These are phyloP conservation scores for Cercospora janseana DNA, from an alignment of 2,329 filamentous ascomycete species.

Conservation along the genomic window DNA sequence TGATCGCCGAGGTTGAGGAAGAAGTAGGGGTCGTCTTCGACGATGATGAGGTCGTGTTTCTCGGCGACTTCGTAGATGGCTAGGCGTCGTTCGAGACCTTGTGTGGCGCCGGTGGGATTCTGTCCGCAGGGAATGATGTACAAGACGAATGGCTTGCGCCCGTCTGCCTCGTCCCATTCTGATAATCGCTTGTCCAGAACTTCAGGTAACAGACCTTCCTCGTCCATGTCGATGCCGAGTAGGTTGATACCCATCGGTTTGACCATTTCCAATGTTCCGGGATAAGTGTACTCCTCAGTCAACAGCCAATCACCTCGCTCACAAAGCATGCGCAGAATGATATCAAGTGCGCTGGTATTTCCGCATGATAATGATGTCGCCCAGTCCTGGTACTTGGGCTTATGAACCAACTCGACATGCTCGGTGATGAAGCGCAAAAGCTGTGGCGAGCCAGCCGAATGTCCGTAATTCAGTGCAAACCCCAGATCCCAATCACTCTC, in stretches of 20 bases:
- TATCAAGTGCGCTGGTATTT: conserved; percentile 36
- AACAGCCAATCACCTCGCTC: conserved; percentile 30
- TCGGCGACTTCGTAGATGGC: conserved; percentile 34
- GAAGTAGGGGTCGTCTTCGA: conserved; percentile 38
- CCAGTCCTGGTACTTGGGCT: conserved; percentile 38
- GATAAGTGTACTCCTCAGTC: conserved; percentile 33
- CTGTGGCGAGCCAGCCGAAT: conserved; percentile 30
- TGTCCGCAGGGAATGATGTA: conserved; percentile 38
- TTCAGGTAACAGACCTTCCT: conserved; percentile 30
- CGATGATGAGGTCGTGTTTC: conserved; percentile 32
- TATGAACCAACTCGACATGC: conserved; percentile 33
- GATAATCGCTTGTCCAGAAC: conserved; percentile 30
- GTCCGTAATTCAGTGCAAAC: conserved; percentile 32
- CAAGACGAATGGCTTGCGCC: conserved; percentile 30
- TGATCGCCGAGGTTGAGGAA: conserved; percentile 25
- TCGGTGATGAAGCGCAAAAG: conserved; percentile 33
- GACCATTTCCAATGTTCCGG: conserved; percentile 30
- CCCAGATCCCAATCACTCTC: conserved; percentile 28
- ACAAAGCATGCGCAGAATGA: conserved; percentile 34
- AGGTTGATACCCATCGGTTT: conserved; percentile 32
- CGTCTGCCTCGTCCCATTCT: conserved; percentile 29
- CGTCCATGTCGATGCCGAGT: conserved; percentile 34
- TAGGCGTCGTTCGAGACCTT: conserved; percentile 27
- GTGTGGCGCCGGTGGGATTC: conserved; percentile 34
- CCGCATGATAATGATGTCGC: conserved; percentile 33